Evolutionary conservation across 106 monocot species (phyloP), one percentile per base, ranked within the genome.

Genomic region (Triglochin maritima): DNA sequence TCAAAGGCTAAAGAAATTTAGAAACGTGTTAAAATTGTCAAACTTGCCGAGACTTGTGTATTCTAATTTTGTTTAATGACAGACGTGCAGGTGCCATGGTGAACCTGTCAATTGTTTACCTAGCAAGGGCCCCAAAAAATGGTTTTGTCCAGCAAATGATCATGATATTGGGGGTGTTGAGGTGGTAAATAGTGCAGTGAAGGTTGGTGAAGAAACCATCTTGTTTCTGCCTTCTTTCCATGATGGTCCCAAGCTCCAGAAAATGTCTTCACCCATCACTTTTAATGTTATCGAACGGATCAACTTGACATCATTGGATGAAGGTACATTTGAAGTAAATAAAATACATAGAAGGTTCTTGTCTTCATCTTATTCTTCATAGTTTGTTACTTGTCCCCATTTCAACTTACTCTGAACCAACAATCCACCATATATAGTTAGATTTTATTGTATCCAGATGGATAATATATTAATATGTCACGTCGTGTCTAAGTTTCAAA

Each of bases 11-110:
- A 29, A 29, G 29, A 29, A 29, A 1, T 29, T 29, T 29, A 29
- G 29, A 29, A 29, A 29, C 29, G 0, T 29, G 29, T 29, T 29
- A 29, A 29, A 29, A 29, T 29, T 29, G 29, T 29, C 29, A 29
- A 29, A 29, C 29, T 29, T 29, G 29, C 29, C 29, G 1, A 29
- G 29, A 29, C 1, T 29, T 29, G 1, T 29, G 29, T 1, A 29
- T 29, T 29, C 29, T 29, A 29, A 29, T 29, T 29, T 29, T 29
- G 29, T 29, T 29, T 29, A 29, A 29, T 29, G 29, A 29, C 29
- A 93, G 92, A 56, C 81, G 71, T 93, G 93, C 83, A 88, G 81
- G 73, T 93, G 88, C 69, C 88, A 93, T 82, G 93, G 88, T 17
- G 48, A 56, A 63, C 82, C 85, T 4, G 69, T 81, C 46, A 66